A percentile compares a stretch with the other conserved stretches of the same genome.
Evolutionary conservation across 306 rosid species (phyloP).

Genomic region (Vigna hirtella): DNA sequence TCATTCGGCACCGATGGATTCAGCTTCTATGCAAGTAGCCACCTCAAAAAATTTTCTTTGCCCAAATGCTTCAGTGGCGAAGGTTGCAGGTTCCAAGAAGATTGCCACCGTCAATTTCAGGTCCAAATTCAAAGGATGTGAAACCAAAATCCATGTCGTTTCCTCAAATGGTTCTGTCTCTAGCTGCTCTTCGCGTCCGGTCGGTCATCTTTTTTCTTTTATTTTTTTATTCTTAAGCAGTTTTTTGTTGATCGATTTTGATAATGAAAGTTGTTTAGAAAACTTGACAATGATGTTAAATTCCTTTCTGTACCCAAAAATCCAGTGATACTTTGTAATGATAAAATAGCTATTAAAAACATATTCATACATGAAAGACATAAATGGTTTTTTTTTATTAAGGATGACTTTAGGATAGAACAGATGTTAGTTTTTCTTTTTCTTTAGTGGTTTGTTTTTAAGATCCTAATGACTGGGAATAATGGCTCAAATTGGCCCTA

Average conservation of each 20-base stretch:
- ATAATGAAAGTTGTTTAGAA: not conserved
- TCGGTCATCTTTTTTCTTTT: conserved; percentile 40
- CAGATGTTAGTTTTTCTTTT: not conserved
- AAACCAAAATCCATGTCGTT: conserved; percentile 49
- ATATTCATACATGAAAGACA: not conserved
- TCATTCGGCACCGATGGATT: conserved; percentile 48
- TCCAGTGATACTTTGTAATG: too few species aligned
- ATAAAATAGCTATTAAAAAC: too few species aligned
- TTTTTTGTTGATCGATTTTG: not conserved
- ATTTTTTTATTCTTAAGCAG: too few species aligned
- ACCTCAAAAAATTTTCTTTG: conserved; percentile 41
- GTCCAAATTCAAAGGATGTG: conserved; percentile 40
- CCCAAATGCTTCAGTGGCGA: conserved; percentile 40
- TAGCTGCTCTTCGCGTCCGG: conserved; percentile 54
- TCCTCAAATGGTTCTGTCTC: conserved; percentile 62
- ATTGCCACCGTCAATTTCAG: conserved; percentile 19
- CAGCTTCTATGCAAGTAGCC: conserved; percentile 56
- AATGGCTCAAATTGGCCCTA: not conserved
- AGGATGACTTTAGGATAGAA: conserved; percentile 31
- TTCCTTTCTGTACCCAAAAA: not conserved
- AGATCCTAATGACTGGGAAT: not conserved
- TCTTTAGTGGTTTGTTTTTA: not conserved
- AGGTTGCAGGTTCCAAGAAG: conserved; percentile 16
- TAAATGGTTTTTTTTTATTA: conserved; percentile 11
- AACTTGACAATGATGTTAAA: not conserved